Base-by-base conservation (phyloP, 2,329 filamentous ascomycete species). In the Ascocoryne sarcoides region DNA sequence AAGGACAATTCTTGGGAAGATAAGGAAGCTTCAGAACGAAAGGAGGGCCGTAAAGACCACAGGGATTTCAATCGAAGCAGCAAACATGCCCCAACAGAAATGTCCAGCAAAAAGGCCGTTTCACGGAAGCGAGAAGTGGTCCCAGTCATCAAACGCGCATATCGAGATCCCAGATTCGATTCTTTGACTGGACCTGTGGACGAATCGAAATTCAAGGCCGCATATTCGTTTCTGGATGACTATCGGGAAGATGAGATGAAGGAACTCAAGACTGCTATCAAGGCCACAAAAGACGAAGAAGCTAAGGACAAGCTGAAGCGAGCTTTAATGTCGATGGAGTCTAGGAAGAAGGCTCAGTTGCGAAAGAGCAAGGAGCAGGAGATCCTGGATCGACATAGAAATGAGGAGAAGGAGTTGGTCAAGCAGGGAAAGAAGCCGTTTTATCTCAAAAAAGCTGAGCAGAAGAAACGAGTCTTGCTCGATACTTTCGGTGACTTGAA, bases 391-490 rank as follows among this genome's bases (percentile, higher is more conserved):
- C 79, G 83, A 61, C 89, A 96, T 65, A 76, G 83, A 57, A 75
- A 75, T 65, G 73, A 79, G 61, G 92, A 98, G 70, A 88, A 86
- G 66, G 83, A 89, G 60, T 66, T 84, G 45, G 79, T 96, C 37
- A 79, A 79, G 54, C 76, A 93, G 66, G 92, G 92, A 46, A 95
- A 95, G 76, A 78, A 75, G 60, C 90, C 92, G 0, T 98, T 88
- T 66, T 96, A 86, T 64, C 68, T 96, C 55, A 98, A 98, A 76
- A 82, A 81, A 67, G 79, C 80, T 57, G 90, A 95, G 65, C 76
- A 92, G 69, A 94, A 92, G 79, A 87, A 90, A 70, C 70, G 82
- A 62, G 70, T 88, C 41, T 67, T 95, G 47, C 69, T 84, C 57
- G 81, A 92, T 54, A 78, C 82, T 60, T 95, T 84, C 63, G 75